Evolutionary conservation across 805 yeast species (phyloP), one percentile per base, ranked within the genome.

Genomic region (Candida silvicultrix): DNA sequence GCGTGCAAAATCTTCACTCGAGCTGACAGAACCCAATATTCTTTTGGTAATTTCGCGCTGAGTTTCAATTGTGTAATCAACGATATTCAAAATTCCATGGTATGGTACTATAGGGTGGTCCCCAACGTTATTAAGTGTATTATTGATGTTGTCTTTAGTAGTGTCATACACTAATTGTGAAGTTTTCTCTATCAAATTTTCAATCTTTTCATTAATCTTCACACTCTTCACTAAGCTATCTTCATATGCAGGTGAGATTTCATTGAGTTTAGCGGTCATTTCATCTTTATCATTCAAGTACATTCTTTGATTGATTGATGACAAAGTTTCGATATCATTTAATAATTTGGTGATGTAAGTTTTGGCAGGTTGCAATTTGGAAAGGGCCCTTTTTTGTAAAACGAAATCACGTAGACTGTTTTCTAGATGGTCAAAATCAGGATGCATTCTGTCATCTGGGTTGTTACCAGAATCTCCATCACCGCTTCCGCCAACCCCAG

Each of bases 301-400:
- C 14, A 77, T 66, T n/a, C 71, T 64, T 43, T 79, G 73, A 60
- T 90, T 94, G n/a, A 77, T 65, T 10, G 71, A 65, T 0, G 95
- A 74, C 19, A 94, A 69, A 1, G 68, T 65, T 42, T 69, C 68
- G 37, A 92, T 58, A 57, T 94, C 99, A 20, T 63, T 63, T 38
- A 86, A 73, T 12, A 90, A 59, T 56, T 89, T 92, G 18, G 73
- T 49, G 25, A 92, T 66, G 56, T 85, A 94, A n/a, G 83, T 90
- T 59, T 89, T 89, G 0, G 97, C 98, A 0, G 99, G 99, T 32
- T 88, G 75, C 14, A 94, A 70, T 61, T 94, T 94, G 0, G 98
- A 89, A 11, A 85, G 64, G 0, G 97, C 81, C 57, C 99, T 77
- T 57, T 90, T 94, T 53, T 92, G 96, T 20, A 94, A 71, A 5